Base-by-base conservation (phyloP, 495 filamentous ascomycete genomes). In the Trichoderma virens region DNA sequence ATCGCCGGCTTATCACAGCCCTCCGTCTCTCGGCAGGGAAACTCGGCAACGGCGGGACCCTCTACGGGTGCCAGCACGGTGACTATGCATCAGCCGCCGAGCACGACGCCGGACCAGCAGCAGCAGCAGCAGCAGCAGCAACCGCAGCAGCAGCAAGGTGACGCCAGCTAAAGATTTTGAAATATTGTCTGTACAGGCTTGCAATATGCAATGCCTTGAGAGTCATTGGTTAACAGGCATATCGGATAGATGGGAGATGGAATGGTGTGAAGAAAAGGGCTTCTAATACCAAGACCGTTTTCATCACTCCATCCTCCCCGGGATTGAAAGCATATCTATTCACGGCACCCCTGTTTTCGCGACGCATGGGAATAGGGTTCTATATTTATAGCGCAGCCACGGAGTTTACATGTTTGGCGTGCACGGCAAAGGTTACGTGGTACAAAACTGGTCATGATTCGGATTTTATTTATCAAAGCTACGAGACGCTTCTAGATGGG, bases 321-420 rank as follows among this genome's bases (percentile, higher is more conserved):
- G n/a, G 38, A 41, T 47, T 23, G 8, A n/a, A 47, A 28, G 51
- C 27, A 11, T 56, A 13, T 56, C 51, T 56, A 30, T 56, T 56
- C 43, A 16, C 51, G 11, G 20, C 27, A 56, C 23, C 51, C 25
- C 25, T 14, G 18, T 56, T 27, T 56, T 30, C 16, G 16, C 51
- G 20, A 56, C 28, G 51, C 51, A 56, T 28, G 51, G 27, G 27
- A 56, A 28, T 27, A 56, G 13, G 9, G 20, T 56, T 56, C 7
- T 56, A 30, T 27, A 35, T 56, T 56, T 28, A 56, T n/a, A 56
- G 51, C 51, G 51, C 51, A 56, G 51, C 51, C 51, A 56, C 6
- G 51, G 51, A 56, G 51, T 56, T 56, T 56, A 4, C 11, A n/a
- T 56, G 45, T 51, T 51, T 30, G 51, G 51, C 51, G 43, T 47